phyloP scores from a whole-genome alignment of 2,329 filamentous ascomycete species.

The Phialophora verrucosa region DNA sequence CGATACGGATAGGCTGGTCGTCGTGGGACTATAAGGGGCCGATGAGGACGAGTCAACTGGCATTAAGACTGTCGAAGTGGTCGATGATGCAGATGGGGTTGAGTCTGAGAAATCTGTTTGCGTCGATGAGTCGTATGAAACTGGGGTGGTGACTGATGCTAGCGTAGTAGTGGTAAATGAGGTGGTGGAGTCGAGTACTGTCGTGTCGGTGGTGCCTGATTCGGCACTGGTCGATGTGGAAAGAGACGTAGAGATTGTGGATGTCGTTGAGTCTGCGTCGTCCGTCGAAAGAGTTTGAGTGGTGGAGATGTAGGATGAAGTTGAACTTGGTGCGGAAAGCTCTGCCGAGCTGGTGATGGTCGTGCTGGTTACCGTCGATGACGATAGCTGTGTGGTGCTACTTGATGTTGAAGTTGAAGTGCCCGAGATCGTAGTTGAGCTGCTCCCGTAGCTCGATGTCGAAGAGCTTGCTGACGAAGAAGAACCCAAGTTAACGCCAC shows the following conservation, averaged over 20 bases:
- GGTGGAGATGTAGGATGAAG: not conserved
- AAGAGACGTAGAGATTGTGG: not conserved
- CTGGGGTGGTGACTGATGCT: not conserved
- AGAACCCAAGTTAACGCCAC: not conserved
- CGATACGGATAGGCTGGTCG: not conserved
- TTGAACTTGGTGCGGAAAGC: not conserved
- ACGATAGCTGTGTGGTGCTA: not conserved
- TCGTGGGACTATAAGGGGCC: not conserved
- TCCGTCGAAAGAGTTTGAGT: not conserved
- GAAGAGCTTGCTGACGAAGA: not conserved
- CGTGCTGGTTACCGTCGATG: not conserved
- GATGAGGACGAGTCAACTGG: not conserved
- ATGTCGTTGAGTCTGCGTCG: not conserved
- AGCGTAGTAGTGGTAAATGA: not conserved
- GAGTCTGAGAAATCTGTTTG: not conserved
- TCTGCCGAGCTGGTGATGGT: not conserved
- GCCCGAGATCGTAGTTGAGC: not conserved
- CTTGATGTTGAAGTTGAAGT: not conserved
- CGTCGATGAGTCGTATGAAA: not conserved
- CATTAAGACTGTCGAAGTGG: not conserved
- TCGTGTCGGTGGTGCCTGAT: not conserved
- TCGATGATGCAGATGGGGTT: not conserved
- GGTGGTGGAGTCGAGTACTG: not conserved
- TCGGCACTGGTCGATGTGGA: not conserved
- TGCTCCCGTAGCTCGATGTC: not conserved